phyloP scores from a whole-genome alignment of 768 basidiomycete genomes.

The Tylopilus cervinicoccineus region DNA sequence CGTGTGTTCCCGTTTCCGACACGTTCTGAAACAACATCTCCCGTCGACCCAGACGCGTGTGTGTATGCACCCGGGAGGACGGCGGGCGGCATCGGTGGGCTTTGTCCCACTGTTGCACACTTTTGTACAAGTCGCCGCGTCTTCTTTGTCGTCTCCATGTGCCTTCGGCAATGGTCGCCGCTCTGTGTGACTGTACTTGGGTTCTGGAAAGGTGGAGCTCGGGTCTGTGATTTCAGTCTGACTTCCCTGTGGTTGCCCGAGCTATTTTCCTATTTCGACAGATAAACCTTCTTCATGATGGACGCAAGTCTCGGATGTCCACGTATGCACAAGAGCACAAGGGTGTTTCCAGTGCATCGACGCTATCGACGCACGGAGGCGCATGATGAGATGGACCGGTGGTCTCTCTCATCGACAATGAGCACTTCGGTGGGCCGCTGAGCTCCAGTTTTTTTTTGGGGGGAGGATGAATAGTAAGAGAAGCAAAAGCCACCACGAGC shows the following conservation, averaged over 20 bases:
- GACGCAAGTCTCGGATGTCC: not conserved
- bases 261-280: too few relatives aligned
- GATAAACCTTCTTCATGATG: not conserved
- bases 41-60: not conserved
- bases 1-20: slow-evolving; percentile 9
- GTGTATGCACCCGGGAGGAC: not conserved
- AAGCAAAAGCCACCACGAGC: not conserved
- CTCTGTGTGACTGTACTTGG: too few relatives aligned
- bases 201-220: too few relatives aligned
- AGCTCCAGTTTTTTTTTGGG: not conserved
- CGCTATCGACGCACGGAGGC: not conserved
- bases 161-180: slow-evolving; percentile 4
- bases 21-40: slow-evolving; percentile 10
- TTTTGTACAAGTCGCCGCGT: slow-evolving; percentile 5
- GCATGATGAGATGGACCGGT: not conserved
- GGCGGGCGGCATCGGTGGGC: not conserved
- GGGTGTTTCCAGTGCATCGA: not conserved
- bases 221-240: too few relatives aligned
- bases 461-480: too few relatives aligned
- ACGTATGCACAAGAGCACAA: not conserved
- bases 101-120: not conserved
- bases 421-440: not conserved
- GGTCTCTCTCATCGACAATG: not conserved
- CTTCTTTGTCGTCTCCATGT: slow-evolving; percentile 4
- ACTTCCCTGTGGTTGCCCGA: too few relatives aligned